These are phyloP conservation scores for Trichoderma endophyticum DNA, from an alignment of 2,329 filamentous ascomycete genomes.

Conservation along the genomic window DNA sequence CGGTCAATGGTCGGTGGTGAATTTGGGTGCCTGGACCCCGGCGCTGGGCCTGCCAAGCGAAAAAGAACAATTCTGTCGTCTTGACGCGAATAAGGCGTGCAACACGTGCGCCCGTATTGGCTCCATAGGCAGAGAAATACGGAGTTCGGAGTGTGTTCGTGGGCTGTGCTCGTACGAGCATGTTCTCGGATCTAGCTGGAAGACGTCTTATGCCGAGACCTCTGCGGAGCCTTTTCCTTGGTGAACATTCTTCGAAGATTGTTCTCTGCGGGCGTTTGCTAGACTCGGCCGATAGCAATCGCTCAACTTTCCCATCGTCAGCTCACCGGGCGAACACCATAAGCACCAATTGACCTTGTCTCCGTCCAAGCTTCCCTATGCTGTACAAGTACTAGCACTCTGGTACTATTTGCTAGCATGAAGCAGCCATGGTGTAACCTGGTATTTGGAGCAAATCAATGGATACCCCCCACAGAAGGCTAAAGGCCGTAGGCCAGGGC, in stretches of 20 bases:
- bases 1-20: neutral
- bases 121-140: neutral
- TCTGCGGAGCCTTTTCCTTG: constrained; percentile 2
- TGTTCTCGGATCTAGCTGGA: neutral
- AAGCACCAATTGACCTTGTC: constrained; percentile 11
- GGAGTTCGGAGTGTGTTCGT: constrained; percentile 2
- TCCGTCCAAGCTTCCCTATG: neutral
- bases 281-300: constrained; percentile 2
- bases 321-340: constrained; percentile 1
- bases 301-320: neutral
- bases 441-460: constrained; percentile 3
- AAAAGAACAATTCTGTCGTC: neutral
- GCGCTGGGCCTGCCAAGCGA: constrained; percentile 1
- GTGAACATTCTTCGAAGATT: neutral
- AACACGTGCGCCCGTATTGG: neutral
- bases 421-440: neutral
- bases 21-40: constrained; percentile 3
- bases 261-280: constrained; percentile 6
- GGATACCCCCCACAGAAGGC: constrained; percentile 7
- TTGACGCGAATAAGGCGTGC: neutral
- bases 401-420: neutral
- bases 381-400: neutral
- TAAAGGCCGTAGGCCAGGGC: neutral
- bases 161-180: neutral
- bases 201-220: neutral